Evolutionary conservation across 1,284 basidiomycete species (phyloP).

Genomic region (Trametes pubescens): DNA sequence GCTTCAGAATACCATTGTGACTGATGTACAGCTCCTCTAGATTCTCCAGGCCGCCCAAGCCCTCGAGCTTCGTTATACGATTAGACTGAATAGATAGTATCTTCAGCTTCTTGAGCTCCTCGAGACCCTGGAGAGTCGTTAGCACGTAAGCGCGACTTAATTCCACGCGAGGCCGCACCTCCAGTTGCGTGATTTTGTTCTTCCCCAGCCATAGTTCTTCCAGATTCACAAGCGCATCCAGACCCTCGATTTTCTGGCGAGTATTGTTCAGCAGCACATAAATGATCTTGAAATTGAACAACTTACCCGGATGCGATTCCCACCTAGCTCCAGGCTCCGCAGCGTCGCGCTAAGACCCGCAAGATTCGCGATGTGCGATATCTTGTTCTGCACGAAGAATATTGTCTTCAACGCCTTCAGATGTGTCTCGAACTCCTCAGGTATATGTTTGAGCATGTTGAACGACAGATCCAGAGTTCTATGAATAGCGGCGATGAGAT

Average conservation of each 20-base stretch:
- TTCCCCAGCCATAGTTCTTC: constrained; percentile 98
- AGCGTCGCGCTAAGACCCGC: constrained; percentile 68
- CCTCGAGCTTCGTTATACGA: constrained; percentile 89
- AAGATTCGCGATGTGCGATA: constrained; percentile 79
- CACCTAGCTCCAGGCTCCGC: constrained; percentile 90
- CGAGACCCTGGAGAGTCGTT: constrained; percentile 57
- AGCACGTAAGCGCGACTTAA: too few relatives aligned
- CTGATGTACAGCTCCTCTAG: constrained; percentile 95
- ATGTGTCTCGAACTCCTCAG: constrained; percentile 61
- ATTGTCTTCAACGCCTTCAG: constrained; percentile 77
- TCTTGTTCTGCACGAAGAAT: constrained; percentile 98
- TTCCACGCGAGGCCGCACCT: constrained; percentile 68
- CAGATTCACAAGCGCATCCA: constrained; percentile 83
- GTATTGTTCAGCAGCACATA: neutral
- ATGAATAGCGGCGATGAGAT: neutral
- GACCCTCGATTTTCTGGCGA: constrained; percentile 83
- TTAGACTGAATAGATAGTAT: constrained; percentile 95
- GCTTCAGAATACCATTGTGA: constrained; percentile 87
- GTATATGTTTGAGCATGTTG: constrained; percentile 84
- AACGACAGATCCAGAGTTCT: constrained; percentile 94
- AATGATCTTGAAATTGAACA: neutral
- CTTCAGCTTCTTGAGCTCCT: constrained; percentile 72
- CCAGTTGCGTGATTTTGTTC: constrained; percentile 92
- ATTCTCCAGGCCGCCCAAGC: constrained; percentile 72
- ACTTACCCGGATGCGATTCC: constrained; percentile 87